Evolutionary conservation across 2,329 filamentous ascomycete species (phyloP).

Genomic region (Colletotrichum neosansevieriae): DNA sequence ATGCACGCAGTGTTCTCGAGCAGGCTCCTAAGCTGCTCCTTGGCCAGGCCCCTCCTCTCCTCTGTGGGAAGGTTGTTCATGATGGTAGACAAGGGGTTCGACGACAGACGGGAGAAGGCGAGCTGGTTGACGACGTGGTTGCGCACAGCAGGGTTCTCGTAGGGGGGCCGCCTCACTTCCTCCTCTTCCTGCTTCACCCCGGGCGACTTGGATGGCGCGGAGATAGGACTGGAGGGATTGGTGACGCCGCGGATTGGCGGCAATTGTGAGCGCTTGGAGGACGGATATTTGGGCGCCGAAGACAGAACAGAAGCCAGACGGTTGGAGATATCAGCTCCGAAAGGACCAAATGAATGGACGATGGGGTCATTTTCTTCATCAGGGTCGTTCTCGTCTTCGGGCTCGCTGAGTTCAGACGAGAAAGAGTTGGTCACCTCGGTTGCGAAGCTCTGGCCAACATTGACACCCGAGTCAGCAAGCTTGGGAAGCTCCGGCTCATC

Average conservation of each 20-base stretch:
- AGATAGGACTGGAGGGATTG: slow-evolving; percentile 34
- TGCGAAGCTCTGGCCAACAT: slow-evolving; percentile 58
- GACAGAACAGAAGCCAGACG: slow-evolving; percentile 84
- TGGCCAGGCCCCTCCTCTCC: slow-evolving; percentile 69
- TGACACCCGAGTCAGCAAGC: slow-evolving; percentile 39
- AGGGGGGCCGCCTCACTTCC: slow-evolving; percentile 38
- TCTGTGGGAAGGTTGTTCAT: slow-evolving; percentile 84
- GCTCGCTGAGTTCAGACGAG: slow-evolving; percentile 68
- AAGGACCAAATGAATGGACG: slow-evolving; percentile 91
- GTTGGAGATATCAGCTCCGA: slow-evolving; percentile 85
- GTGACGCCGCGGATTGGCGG: slow-evolving; percentile 27
- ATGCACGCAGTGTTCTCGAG: slow-evolving; percentile 83
- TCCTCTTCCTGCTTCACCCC: slow-evolving; percentile 30
- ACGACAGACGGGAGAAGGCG: slow-evolving; percentile 92
- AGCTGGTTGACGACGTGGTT: slow-evolving; percentile 97
- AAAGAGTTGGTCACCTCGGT: slow-evolving; percentile 66
- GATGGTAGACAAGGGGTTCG: slow-evolving; percentile 90
- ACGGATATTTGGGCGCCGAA: slow-evolving; percentile 68
- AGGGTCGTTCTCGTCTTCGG: slow-evolving; percentile 65
- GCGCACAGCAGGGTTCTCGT: slow-evolving; percentile 60
- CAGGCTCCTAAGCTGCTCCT: slow-evolving; percentile 74
- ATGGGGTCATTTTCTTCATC: slow-evolving; percentile 96
- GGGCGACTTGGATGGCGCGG: slow-evolving; percentile 28
- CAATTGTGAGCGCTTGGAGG: slow-evolving; percentile 38
- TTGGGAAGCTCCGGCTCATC: slow-evolving; percentile 55